Conservation (phyloP, 2,329 filamentous ascomycete genomes). For the Venturiaceae sp. region DNA sequence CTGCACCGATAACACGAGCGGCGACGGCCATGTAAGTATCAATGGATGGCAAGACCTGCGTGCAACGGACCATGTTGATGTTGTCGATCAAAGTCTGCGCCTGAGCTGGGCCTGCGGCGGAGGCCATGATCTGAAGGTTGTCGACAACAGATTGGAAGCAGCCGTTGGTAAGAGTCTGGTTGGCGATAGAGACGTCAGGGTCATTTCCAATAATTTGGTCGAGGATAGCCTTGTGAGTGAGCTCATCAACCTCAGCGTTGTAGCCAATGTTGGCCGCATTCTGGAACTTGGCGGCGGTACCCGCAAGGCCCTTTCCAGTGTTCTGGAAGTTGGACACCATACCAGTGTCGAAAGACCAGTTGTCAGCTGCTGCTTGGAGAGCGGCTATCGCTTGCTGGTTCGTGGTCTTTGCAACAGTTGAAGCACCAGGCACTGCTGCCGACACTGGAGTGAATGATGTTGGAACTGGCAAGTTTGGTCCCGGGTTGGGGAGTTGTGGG, state of each 20-base stretch:
- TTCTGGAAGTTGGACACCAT: constrained; percentile 30
- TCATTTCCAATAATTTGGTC: constrained; percentile 10
- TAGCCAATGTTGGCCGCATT: constrained; percentile 24
- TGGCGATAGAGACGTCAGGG: constrained; percentile 22
- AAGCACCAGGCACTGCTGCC: neutral
- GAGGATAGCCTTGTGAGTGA: constrained; percentile 26
- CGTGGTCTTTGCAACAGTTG: neutral
- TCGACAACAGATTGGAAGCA: constrained; percentile 28
- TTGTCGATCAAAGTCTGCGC: constrained; percentile 6
- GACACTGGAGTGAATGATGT: constrained; percentile 7
- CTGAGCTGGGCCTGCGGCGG: constrained; percentile 15
- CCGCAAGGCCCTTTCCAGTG: constrained; percentile 19
- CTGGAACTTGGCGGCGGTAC: constrained; percentile 25
- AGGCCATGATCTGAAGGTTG: constrained; percentile 26
- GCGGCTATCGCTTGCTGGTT: neutral
- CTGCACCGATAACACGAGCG: constrained; percentile 7
- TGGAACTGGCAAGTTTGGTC: constrained; percentile 3
- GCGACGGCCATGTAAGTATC: constrained; percentile 10
- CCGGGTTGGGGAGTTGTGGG: constrained; percentile 6
- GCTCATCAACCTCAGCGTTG: constrained; percentile 29
- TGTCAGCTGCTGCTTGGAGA: constrained; percentile 18
- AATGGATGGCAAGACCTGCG: constrained; percentile 10
- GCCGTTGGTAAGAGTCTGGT: constrained; percentile 26
- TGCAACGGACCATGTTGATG: constrained; percentile 10
- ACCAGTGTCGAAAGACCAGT: constrained; percentile 26